phyloP scores from a whole-genome alignment of 306 rosid genomes.

The Lagenaria siceraria region DNA sequence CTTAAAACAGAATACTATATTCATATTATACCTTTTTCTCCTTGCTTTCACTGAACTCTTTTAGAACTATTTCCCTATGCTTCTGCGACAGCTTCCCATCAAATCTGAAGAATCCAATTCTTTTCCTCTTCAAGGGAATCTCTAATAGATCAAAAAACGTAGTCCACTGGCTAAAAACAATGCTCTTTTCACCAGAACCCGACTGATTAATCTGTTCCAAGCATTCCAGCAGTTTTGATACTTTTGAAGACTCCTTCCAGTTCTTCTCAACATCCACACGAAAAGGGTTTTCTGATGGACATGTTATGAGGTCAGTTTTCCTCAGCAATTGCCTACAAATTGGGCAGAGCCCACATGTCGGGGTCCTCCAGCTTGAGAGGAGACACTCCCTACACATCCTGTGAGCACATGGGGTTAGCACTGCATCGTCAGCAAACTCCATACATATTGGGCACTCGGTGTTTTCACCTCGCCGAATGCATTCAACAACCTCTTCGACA shows the following conservation, averaged over 20 bases:
- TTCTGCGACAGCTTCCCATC: conserved; percentile 59
- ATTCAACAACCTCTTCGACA: conserved; percentile 51
- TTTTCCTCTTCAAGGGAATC: conserved; percentile 44
- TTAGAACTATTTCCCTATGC: conserved; percentile 54
- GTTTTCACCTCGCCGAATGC: conserved; percentile 41
- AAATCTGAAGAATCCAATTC: conserved; percentile 50
- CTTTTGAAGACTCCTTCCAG: conserved; percentile 71
- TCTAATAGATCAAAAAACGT: conserved; percentile 64
- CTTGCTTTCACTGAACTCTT: conserved; percentile 46
- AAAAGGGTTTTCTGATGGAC: conserved; percentile 55
- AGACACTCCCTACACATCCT: conserved; percentile 80
- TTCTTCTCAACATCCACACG: conserved; percentile 51
- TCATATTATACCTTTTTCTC: conserved; percentile 36
- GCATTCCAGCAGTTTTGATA: conserved; percentile 50
- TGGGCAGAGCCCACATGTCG: conserved; percentile 51
- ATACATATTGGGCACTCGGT: conserved; percentile 67
- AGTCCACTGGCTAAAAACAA: conserved; percentile 85
- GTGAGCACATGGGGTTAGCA: conserved; percentile 83
- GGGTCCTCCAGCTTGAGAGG: conserved; percentile 50
- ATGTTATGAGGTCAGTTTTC: conserved; percentile 42
- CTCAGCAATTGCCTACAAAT: conserved; percentile 43
- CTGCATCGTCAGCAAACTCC: conserved; percentile 88
- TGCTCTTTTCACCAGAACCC: conserved; percentile 47
- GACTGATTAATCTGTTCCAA: conserved; percentile 28
- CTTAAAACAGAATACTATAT: neutral